These are phyloP conservation scores for Syzygium malaccense DNA, from an alignment of 441 rosid genomes.

Conservation along the genomic window DNA sequence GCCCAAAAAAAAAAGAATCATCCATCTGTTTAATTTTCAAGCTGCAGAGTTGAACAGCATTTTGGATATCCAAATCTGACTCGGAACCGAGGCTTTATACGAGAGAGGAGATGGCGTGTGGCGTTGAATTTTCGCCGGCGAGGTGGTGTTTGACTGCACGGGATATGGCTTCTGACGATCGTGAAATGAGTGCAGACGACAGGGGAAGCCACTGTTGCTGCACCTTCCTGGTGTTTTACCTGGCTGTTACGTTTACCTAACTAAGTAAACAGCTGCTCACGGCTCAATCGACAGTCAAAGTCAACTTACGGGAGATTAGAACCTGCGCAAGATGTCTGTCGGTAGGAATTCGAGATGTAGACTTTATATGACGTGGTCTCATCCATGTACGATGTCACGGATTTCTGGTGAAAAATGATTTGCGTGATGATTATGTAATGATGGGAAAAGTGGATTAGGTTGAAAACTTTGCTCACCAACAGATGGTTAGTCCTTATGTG, in stretches of 20 bases:
- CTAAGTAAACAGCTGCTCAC: not conserved
- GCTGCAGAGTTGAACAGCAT: not conserved
- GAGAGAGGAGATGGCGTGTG: no score
- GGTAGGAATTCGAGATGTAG: not conserved
- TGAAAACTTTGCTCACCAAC: not conserved
- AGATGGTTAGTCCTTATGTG: not conserved
- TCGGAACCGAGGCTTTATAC: no score
- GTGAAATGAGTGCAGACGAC: no score
- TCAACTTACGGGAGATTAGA: not conserved
- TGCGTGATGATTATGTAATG: not conserved
- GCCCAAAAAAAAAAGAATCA: not conserved
- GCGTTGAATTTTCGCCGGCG: no score
- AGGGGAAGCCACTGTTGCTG: no score
- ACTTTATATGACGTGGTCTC: not conserved
- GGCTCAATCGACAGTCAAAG: not conserved
- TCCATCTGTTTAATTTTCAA: not conserved
- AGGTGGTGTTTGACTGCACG: no score
- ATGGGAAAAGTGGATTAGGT: not conserved
- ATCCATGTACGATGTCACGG: not conserved
- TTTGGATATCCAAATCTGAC: not conserved
- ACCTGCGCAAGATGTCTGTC: not conserved
- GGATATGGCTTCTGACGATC: no score
- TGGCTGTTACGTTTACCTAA: not conserved
- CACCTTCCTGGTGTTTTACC: not conserved
- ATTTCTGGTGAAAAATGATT: not conserved